phyloP scores from a whole-genome alignment of 106 monocot species.

The Posidonia australis region DNA sequence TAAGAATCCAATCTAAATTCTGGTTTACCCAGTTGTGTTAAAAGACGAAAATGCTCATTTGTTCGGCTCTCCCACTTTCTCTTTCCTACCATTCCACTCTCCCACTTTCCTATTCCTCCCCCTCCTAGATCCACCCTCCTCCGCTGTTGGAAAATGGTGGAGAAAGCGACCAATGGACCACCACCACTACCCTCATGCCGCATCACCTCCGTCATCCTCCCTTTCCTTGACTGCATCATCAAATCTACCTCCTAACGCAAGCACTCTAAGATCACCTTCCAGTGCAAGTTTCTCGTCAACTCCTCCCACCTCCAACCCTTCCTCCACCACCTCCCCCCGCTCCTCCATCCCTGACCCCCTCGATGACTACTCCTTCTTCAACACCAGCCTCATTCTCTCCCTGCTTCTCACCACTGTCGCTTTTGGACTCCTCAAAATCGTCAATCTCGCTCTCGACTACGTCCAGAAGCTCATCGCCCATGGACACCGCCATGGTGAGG shows the following conservation, averaged over 20 bases:
- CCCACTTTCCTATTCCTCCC: too few relatives aligned
- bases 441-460: slow-evolving; percentile 74
- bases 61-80: too few relatives aligned
- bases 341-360: slow-evolving; percentile 46
- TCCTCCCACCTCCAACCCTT: slow-evolving; percentile 26
- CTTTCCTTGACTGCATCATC: slow-evolving; percentile 77
- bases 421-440: slow-evolving; percentile 60
- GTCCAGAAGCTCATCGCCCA: slow-evolving; percentile 77
- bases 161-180: slow-evolving; percentile 11
- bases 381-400: slow-evolving; percentile 56
- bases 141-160: slow-evolving; percentile 8
- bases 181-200: slow-evolving; percentile 22
- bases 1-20: too few relatives aligned
- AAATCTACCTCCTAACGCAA: slow-evolving; percentile 93
- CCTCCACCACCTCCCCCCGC: slow-evolving; percentile 8
- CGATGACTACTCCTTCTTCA: slow-evolving; percentile 50
- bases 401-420: slow-evolving; percentile 52
- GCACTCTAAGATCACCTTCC: slow-evolving; percentile 87
- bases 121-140: not conserved
- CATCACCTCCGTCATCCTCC: slow-evolving; percentile 44
- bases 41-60: too few relatives aligned
- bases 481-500: slow-evolving; percentile 66
- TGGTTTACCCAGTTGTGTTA: too few relatives aligned
- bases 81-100: too few relatives aligned
- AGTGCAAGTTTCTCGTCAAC: slow-evolving; percentile 80